Evolutionary conservation across 2,329 filamentous ascomycete species (phyloP).

Genomic region (Aaosphaeria pasadenensis): DNA sequence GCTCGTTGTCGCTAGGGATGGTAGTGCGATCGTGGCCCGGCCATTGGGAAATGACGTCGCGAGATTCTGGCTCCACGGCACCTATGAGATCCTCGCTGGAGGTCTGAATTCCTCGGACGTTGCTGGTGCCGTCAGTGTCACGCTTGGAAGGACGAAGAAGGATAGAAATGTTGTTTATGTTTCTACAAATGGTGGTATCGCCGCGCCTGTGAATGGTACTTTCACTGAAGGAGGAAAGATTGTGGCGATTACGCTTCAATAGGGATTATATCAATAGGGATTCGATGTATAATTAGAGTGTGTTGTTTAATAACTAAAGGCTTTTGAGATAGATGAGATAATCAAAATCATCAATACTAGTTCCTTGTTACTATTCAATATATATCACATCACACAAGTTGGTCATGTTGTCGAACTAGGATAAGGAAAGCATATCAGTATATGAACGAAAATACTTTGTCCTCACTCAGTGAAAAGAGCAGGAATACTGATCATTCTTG

Average conservation of each 20-base stretch:
- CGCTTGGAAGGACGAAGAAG: constrained; percentile 12
- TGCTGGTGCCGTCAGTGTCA: constrained; percentile 11
- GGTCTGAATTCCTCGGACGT: constrained; percentile 4
- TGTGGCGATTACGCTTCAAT: constrained; percentile 7
- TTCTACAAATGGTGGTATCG: constrained; percentile 18
- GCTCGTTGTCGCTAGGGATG: constrained; percentile 14
- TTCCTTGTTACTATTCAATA: too few relatives aligned
- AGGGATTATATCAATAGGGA: background rate
- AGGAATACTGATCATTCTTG: too few relatives aligned
- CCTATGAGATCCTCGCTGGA: constrained; percentile 6
- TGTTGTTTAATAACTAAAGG: background rate
- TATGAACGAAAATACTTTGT: too few relatives aligned
- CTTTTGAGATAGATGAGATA: too few relatives aligned
- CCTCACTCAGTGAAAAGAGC: too few relatives aligned
- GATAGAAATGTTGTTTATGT: constrained; percentile 19
- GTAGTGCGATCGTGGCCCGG: constrained; percentile 9
- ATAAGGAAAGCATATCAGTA: too few relatives aligned
- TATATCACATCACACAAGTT: too few relatives aligned
- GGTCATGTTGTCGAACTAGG: too few relatives aligned
- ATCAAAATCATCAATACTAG: too few relatives aligned
- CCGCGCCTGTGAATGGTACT: constrained; percentile 13
- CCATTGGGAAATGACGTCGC: constrained; percentile 9
- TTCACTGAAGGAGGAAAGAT: constrained; percentile 20
- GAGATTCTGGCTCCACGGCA: constrained; percentile 8
- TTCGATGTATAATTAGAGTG: background rate